Evolutionary conservation across 495 filamentous ascomycete species (phyloP), one percentile per base, ranked within the genome.

Genomic region (Penicillium subrubescens): DNA sequence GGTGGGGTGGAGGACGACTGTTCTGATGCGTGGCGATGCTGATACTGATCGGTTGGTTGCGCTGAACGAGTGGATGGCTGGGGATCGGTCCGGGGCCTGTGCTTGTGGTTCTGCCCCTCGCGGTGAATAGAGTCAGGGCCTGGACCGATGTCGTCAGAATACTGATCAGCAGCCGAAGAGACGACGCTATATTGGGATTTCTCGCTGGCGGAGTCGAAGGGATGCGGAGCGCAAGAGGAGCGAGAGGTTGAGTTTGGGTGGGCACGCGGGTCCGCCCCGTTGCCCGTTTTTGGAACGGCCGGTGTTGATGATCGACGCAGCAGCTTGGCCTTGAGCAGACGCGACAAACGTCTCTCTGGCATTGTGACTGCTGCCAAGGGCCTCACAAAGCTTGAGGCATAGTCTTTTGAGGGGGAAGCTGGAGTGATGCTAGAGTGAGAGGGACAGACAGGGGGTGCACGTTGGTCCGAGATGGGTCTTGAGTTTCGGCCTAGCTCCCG

Each of bases 261-360:
- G 71, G 62, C 66, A 65, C 68, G 57, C 67, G 74, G 67, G 60
- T 74, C 72, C 64, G 70, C 66, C 64, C 62, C 70, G 71, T 70
- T 61, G 67, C 55, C 72, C 67, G 66, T 59, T 73, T 73, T 71
- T 44, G 75, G 70, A 61, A 63, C 70, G 33, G 61, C 60, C 25
- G 74, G 68, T 33, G 70, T 69, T 46, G 78, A 76, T 67, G 77
- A 77, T 77, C 76, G 77, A 57, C 74, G 75, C 48, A 77, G 68
- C 60, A 79, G 71, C 64, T 75, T 79, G 19, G 73, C 66, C 67
- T 77, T 78, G 59, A 79, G 64, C 61, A 75, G 75, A 67, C 71
- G 72, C 61, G 76, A 75, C 33, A 76, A 67, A 34, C 72, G 64
- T 61, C 61, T 65, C 64, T 80, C 76, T 31, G 72, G 67, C 77